Evolutionary conservation across 345 rosid genomes (phyloP), one percentile per base, ranked within the genome.

Genomic region (Carallia pectinifolia): DNA sequence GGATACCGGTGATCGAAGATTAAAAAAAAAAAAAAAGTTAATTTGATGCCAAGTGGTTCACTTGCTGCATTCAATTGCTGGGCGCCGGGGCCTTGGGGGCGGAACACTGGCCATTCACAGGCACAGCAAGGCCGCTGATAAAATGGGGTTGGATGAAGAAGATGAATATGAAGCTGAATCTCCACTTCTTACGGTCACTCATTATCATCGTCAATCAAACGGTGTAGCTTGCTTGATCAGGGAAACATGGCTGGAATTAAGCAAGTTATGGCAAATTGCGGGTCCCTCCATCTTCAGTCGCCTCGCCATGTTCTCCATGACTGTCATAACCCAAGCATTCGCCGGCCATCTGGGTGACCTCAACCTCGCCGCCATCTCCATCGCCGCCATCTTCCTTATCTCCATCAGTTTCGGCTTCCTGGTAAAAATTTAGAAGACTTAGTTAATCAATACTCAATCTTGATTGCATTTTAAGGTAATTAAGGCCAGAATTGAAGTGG

Each of bases 311-410:
- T 84, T 80, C 69, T 86, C 86, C 54, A 76, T 83, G 80, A 78
- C 85, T 15, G 77, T 78, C 70, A 19, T 86, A n/a, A 84, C 87
- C 18, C 85, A 81, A 67, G 65, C 85, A 9, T 84, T 81, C 63
- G 81, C 86, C 34, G 86, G 86, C 74, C 86, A 81, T 66, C 83
- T 83, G 6, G 80, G 85, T 18, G 84, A 77, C 27, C 73, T 77
- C 76, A 75, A 75, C 52, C 88, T 85, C 65, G 89, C 89, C 37
- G 86, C 92, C 69, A 79, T 88, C 69, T 82, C 88, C 77, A 81
- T 88, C 10, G 85, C 76, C 79, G 79, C 80, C 79, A 84, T 85
- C 19, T 76, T 85, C 67, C 84, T 85, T 38, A 81, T 85, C 48
- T 13, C 76, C 75, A 62, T 84, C 47, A 71, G 74, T 65, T 88